Evolutionary conservation across 2,329 filamentous ascomycete genomes (phyloP).

Genomic region (Penicillium sp.): DNA sequence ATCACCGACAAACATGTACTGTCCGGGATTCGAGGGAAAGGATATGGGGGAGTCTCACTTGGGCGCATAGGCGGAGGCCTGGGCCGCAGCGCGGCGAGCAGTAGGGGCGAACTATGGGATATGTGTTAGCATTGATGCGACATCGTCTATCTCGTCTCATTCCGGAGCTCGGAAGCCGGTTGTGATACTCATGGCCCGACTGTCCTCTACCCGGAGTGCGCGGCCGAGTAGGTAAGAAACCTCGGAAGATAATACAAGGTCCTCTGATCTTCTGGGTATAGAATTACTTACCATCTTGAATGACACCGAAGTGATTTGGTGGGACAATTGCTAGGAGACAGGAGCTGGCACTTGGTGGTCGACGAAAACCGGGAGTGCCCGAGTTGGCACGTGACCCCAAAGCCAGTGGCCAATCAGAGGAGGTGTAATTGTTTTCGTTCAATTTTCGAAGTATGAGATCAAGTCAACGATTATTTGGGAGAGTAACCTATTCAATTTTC

Average conservation of each 20-base stretch:
- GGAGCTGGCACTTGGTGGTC: conserved; percentile 22
- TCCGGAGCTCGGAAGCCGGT: conserved; percentile 8
- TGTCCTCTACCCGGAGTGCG: neutral
- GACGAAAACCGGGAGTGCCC: conserved; percentile 37
- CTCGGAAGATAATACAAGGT: neutral
- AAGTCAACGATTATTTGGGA: neutral
- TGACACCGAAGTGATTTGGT: conserved; percentile 22
- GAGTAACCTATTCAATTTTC: no score
- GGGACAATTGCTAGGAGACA: conserved; percentile 26
- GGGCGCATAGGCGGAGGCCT: conserved; percentile 56
- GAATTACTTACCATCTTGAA: conserved; percentile 30
- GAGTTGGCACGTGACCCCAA: conserved; percentile 20
- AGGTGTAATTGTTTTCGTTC: conserved; percentile 9
- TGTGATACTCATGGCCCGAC: conserved; percentile 5
- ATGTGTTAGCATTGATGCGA: conserved; percentile 18
- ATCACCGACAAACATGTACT: neutral
- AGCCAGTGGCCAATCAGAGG: conserved; percentile 26
- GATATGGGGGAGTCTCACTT: conserved; percentile 44
- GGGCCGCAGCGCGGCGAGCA: conserved; percentile 36
- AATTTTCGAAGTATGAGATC: neutral
- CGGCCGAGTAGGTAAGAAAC: neutral
- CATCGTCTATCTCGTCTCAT: conserved; percentile 7
- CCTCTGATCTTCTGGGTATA: neutral
- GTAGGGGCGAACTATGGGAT: conserved; percentile 32
- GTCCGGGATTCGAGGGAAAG: neutral